Evolutionary conservation across 306 rosid genomes (phyloP), one percentile per base, ranked within the genome.

Genomic region (Dalbergia cochinchinensis): DNA sequence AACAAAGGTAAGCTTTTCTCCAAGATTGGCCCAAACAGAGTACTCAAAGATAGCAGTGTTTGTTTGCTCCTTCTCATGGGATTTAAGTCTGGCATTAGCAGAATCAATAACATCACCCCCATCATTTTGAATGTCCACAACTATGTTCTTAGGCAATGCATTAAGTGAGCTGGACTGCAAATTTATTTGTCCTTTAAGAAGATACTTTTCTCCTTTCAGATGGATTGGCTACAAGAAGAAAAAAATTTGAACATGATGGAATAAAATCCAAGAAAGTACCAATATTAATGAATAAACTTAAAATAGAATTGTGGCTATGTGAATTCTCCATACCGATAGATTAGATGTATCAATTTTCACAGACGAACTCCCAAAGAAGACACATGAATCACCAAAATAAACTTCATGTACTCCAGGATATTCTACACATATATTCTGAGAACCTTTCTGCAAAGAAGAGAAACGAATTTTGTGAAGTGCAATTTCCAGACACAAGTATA

Each of bases 341-440:
- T 84, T 87, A 50, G 74, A 86, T 60, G 99, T 89, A 76, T 96
- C 90, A 69, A 91, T 84, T 86, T 87, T 86, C 83, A 91, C 80
- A 44, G 96, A 81, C 54, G 97, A 91, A 81, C 94, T 88, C 82
- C 98, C 99, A 77, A 96, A 96, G 88, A 85, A 93, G 86, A 96
- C 76, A 86, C 99, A 93, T 0, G 99, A 90, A 92, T 93, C 85
- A 71, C 73, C 85, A 79, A 91, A 86, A 78, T 83, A 83, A 86
- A 96, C 89, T 76, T 96, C 97, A 69, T 93, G 98, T 81, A 89
- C 88, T 78, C 99, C 99, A 59, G 99, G 96, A 80, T 88, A 82
- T 78, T 88, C 94, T 62, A 91, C 82, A 67, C 99, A 90, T 79
- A 96, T 77, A 69, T 85, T 84, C 85, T 91, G 98, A 67, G 94